phyloP scores from a whole-genome alignment of 768 basidiomycete species.

The Mycena indigotica region DNA sequence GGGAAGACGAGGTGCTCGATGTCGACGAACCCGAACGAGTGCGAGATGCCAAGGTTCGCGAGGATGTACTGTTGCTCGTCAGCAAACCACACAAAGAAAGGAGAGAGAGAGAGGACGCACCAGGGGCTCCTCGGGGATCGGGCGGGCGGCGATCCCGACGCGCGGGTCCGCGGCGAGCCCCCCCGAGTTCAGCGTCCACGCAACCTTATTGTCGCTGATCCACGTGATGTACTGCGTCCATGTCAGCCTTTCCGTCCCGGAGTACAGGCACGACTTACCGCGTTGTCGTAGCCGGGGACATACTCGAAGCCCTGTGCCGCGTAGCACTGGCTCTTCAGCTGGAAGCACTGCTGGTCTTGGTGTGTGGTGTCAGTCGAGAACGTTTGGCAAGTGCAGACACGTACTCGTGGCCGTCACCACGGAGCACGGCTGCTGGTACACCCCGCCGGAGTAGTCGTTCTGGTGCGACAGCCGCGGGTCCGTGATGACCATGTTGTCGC shows the following conservation, averaged over 20 bases:
- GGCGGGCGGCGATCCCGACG: no score
- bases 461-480: constrained; percentile 51
- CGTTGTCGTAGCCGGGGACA: constrained; percentile 45
- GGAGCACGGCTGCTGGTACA: constrained; percentile 83
- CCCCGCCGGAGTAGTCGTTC: constrained; percentile 74
- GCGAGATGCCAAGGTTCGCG: constrained; percentile 70
- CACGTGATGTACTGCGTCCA: constrained; percentile 53
- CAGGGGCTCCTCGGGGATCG: no score
- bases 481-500: constrained; percentile 55
- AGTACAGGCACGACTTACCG: constrained; percentile 35
- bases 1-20: no score
- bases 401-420: constrained; percentile 61
- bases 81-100: no score
- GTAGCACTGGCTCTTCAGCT: constrained; percentile 42
- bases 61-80: no score
- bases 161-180: no score
- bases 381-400: no score
- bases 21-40: constrained; percentile 54
- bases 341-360: constrained; percentile 50
- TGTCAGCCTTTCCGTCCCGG: constrained; percentile 21
- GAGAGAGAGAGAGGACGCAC: no score
- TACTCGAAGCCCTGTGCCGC: constrained; percentile 63
- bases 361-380: constrained; percentile 6
- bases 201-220: no score
- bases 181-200: no score